Evolutionary conservation across 1,139 yeast genomes (phyloP), one percentile per base, ranked within the genome.

Genomic region (Fermentozyma sake): DNA sequence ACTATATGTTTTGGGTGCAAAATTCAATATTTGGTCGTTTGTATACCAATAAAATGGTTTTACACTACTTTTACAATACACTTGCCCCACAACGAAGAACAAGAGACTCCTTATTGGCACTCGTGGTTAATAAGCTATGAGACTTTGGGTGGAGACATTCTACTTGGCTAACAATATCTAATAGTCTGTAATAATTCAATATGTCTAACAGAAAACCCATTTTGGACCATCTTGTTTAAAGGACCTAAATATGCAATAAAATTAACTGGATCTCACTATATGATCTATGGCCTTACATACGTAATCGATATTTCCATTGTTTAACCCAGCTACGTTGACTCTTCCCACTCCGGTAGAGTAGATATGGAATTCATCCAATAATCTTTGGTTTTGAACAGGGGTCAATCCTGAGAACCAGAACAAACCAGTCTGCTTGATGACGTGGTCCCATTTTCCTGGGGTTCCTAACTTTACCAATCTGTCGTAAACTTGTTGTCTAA

Each of bases 321-420:
- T 61, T 38, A 66, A 50, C 4, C 72, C 72, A 7, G 72, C 70
- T 28, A 66, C 53, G 37, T 66, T 66, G 31, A 65, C 64, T 36
- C 72, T 54, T 7, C 72, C 70, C 34, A 52, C 50, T 6, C 35
- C 38, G 14, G 67, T 56, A 12, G 58, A 48, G 39, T 66, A 65
- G 29, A 66, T 51, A 36, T 61, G 69, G 35, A 54, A 52, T 23
- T 62, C 52, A 12, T 47, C 44, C 12, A 49, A 47, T 40, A 66
- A 51, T 29, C 42, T 36, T 8, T 48, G 46, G 28, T 48, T 54
- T 37, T 66, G 72, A 17, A 41, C 42, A 7, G 42, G 44, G 14
- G 53, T 52, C 37, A 66, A 57, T 3, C 70, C 71, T 16, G 66
- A 48, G 45, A 39, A 63, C 71, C 71, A 66, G 46, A 66, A 66